Evolutionary conservation across 805 yeast genomes (phyloP), one percentile per base, ranked within the genome.

Genomic region (Candida palmyrensis): DNA sequence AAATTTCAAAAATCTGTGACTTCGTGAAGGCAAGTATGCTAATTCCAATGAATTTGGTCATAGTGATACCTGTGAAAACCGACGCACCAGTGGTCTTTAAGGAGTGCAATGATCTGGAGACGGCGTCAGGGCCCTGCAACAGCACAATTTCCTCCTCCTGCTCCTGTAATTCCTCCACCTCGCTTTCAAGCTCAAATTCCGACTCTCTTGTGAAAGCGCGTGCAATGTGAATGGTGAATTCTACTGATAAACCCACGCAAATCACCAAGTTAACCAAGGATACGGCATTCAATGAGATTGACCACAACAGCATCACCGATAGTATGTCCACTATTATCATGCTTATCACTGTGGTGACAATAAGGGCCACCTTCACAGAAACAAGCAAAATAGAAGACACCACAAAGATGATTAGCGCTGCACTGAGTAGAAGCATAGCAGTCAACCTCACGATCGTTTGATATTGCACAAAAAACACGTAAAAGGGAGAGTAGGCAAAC

Each of bases 231-330:
- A 83, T 75, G 38, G 96, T 87, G 52, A 90, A 92, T 57, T 92
- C 98, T 22, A 92, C 96, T 2, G 92, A 89, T 23, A 90, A 62
- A 0, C 98, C 98, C 3, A 82, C 79, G 53, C 97, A 90, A n/a
- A 90, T 90, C 22, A 92, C 71, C 36, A 90, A 68, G 47, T 90
- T 90, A 13, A 92, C 97, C 40, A 92, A 64, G 39, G 90, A 77
- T 3, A 90, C 86, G 0, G 96, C 97, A 52, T 90, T 90, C 30
- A 90, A 66, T 1, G 90, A 73, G 17, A 90, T 79, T 1, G 69
- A 72, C 77, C 87, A 79, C 5, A 82, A 11, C 0, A 80, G 73
- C 88, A 90, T 80, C 9, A 81, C 64, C 0, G 95, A 97, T 2
- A 84, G 86, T 36, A 90, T 79, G 51, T 83, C 77, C 22, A 77